Evolutionary conservation across 441 rosid species (phyloP), one percentile per base, ranked within the genome.

Genomic region (Viola pubescens): DNA sequence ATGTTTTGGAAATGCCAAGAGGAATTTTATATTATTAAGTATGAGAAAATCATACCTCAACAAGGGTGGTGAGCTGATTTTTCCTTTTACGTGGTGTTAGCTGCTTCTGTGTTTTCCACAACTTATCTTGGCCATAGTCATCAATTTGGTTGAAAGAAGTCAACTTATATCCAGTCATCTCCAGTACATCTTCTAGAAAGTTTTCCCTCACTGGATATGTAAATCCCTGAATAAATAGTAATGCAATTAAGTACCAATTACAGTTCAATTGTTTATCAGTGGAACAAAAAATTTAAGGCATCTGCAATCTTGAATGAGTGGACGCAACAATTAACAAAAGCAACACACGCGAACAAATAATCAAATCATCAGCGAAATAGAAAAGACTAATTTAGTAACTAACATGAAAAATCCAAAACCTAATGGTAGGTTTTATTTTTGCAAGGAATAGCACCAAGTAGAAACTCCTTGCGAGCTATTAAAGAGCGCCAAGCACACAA

Each of bases 91-190:
- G 80, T 6, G 95, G 94, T 50, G 80, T 79, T 55, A 90, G 79
- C 78, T 94, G 97, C 74, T 69, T 88, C 67, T 94, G 96, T n/a
- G 87, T 94, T 76, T 94, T 94, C 99, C 99, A 94, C 76, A 85
- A 60, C 70, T 90, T 94, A 59, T 90, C 99, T 83, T 94, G 97
- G 56, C 99, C 99, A 78, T 90, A 94, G 63, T 94, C 99, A 81
- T 94, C 99, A 72, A 94, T 74, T 86, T 94, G 99, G 75, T 90
- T 94, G 67, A 75, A 88, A 67, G 97, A 82, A 65, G 83, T 77
- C 75, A 94, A 63, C 81, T 88, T 88, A 76, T 85, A 85, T 54
- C 99, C 96, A 39, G 96, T 90, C 72, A 80, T 79, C 76, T 90
- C 96, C 73, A 94, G 63, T 48, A 85, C 82, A 73, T 94, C 97